Base-by-base conservation (phyloP, 306 rosid genomes). In the Elaeagnus macrophylla region DNA sequence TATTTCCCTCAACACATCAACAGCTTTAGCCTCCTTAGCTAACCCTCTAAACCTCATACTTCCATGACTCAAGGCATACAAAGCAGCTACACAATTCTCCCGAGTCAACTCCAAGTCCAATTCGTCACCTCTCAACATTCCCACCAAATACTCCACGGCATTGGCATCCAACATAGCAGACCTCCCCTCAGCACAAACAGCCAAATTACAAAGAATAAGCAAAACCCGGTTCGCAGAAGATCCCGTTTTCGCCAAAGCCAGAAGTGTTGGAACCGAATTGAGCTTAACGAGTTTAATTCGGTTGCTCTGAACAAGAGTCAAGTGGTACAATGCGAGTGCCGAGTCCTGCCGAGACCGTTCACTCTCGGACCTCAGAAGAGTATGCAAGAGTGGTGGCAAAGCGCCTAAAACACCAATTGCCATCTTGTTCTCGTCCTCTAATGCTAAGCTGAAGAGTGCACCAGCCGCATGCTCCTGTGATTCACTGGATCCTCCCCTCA, bases 391-490 rank as follows among this genome's bases (percentile, higher is more conserved):
- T 0, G 94, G 95, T 57, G 85, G 80, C 53, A 93, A 44, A 54
- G 95, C 89, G 57, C 95, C 94, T 50, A 93, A 85, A 10, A 75
- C 88, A 0, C 95, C 96, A 7, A 93, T 87, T 0, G 99, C 99
- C 94, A 87, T 84, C 56, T 84, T 84, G 77, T 87, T 93, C 1
- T 84, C 96, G 40, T 93, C 96, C 10, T 84, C 76, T 20, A 87
- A 25, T 0, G 96, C 94, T 32, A 93, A 59, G 59, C 99, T 93
- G 68, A 93, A 93, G 2, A 93, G 73, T 7, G 94, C 95, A 7
- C 99, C 99, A 12, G 93, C 96, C n/a, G 95, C 94, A 72, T 87
- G 96, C 40, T 93, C 99, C 77, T 87, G 96, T 48, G 95, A 46
- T 45, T 93, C 96, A 47, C 57, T 16, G 73, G 59, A 75, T 56